phyloP scores from a whole-genome alignment of 2,329 filamentous ascomycete genomes.

The Ilyonectria mors-panacis region DNA sequence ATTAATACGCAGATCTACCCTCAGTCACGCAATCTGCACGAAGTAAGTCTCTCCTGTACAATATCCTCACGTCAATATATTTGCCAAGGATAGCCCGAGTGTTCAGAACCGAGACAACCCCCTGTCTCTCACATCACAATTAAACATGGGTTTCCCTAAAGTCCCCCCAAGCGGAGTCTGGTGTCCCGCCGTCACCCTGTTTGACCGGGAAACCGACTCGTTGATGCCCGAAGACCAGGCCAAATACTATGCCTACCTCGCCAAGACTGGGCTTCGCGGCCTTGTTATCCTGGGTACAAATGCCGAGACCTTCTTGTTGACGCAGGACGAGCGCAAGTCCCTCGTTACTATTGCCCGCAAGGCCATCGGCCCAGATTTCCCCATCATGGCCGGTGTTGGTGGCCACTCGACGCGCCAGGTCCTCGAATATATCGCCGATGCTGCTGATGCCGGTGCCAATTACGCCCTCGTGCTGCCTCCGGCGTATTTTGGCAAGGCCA shows the following conservation, averaged over 20 bases:
- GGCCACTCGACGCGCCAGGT: constrained; percentile 76
- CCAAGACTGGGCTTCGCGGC: constrained; percentile 64
- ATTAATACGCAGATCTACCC: not conserved
- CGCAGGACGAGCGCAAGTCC: constrained; percentile 69
- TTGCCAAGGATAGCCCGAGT: too few species aligned
- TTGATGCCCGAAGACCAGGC: constrained; percentile 63
- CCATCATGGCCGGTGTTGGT: constrained; percentile 81
- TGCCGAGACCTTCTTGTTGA: constrained; percentile 69
- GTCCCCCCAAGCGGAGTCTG: constrained; percentile 58
- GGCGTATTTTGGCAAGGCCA: constrained; percentile 76
- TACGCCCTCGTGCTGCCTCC: constrained; percentile 74
- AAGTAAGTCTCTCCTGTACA: not conserved
- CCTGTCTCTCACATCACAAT: not conserved
- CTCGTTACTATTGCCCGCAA: constrained; percentile 76
- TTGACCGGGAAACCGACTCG: constrained; percentile 64
- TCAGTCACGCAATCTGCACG: too few species aligned
- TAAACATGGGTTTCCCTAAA: constrained; percentile 35
- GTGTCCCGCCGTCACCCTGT: constrained; percentile 70
- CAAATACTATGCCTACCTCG: constrained; percentile 67
- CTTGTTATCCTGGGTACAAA: constrained; percentile 70
- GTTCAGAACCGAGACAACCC: not conserved
- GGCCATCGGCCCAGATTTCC: constrained; percentile 87
- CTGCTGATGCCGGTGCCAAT: constrained; percentile 71
- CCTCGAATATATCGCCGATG: constrained; percentile 73
- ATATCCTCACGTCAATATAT: not conserved